Evolutionary conservation across 2,329 filamentous ascomycete genomes (phyloP), one percentile per base, ranked within the genome.

Genomic region (Aspergillus uvarum): DNA sequence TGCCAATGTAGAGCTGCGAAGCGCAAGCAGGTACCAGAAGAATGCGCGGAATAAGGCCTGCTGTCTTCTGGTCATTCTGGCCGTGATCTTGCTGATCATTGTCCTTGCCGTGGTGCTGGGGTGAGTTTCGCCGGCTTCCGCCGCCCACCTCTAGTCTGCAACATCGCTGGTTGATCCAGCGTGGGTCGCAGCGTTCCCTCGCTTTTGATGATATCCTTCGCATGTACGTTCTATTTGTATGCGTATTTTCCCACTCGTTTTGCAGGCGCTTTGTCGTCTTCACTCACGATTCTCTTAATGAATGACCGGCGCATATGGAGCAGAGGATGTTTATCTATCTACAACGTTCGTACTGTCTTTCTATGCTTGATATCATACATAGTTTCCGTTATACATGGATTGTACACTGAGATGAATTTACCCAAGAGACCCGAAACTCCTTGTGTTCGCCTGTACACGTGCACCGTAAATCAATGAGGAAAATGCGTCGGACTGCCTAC

Each of bases 21-120:
- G 89, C 69, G 95, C 95, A 19, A 92, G 89, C 64, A 83, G 92
- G 69, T 96, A 98, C 77, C 96, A 99, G 82, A 96, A 93, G 84
- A 93, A 92, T 63, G 95, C 95, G 29, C 86, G 96, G 65, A 95
- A 92, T 78, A 97, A 96, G 83, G 91, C 91, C 47, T 99, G 94
- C 75, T 97, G 93, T 74, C 79, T 99, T 73, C 78, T 99, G 70
- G 78, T 99, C 54, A 94, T 99, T 61, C 76, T 99, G 71, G 89
- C 90, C 1, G 86, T 99, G 51, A 95, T 99, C 61, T 76, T 98
- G 70, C 89, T 92, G 3, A 92, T 99, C 67, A 88, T 99, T 49
- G 83, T 99, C 61, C 79, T 99, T 67, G 96, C 95, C 14, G 90
- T 94, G 55, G 87, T 92, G 54, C 74, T 96, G 68, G 89, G 90